phyloP scores from a whole-genome alignment of 345 rosid genomes.

The Salix suchowensis region DNA sequence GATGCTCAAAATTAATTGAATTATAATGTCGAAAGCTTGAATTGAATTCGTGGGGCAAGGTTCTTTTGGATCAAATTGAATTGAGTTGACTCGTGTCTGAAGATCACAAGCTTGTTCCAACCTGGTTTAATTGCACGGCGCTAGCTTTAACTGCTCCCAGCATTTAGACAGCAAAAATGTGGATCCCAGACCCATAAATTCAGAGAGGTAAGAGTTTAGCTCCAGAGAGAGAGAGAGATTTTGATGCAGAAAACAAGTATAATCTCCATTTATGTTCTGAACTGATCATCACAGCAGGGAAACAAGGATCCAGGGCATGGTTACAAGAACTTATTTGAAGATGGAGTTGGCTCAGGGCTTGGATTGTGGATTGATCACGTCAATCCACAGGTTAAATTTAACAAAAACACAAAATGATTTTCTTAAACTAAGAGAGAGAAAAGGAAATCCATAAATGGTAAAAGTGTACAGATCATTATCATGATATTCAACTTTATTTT shows the following conservation, averaged over 20 bases:
- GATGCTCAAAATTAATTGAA: not conserved
- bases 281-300: too few species aligned
- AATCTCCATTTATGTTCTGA: too few species aligned
- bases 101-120: conserved; percentile 13
- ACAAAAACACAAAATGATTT: not conserved
- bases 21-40: not conserved
- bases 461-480: conserved; percentile 11
- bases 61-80: not conserved
- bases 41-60: not conserved
- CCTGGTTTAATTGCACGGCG: not conserved
- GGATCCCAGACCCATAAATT: not conserved
- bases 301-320: too few species aligned
- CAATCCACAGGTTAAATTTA: too few species aligned
- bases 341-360: too few species aligned
- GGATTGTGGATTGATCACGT: too few species aligned
- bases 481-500: conserved; percentile 28
- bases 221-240: too few species aligned
- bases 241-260: too few species aligned
- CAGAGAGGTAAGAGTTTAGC: not conserved
- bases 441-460: not conserved
- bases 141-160: not conserved
- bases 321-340: too few species aligned
- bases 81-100: not conserved
- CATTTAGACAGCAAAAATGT: not conserved
- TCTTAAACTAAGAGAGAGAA: not conserved